Percentiles rank a stretch among this genome's conserved stretches.
Evolutionary conservation across 495 filamentous ascomycete genomes (phyloP).

Genomic region (Penicillium flavigenum): DNA sequence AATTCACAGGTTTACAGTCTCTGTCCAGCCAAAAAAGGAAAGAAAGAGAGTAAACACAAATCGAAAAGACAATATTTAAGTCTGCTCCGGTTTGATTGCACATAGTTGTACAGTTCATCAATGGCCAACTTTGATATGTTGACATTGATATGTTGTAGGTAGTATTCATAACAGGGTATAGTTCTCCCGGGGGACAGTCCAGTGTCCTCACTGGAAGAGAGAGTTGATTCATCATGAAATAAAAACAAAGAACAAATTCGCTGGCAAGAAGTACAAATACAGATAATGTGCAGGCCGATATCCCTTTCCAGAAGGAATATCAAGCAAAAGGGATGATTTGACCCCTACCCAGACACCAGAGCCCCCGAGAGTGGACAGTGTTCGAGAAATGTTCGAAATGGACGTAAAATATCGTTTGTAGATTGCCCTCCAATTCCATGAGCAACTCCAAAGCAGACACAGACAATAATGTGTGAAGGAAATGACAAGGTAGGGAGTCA

Average conservation of each 20-base stretch:
- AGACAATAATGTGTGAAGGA: slow-evolving; percentile 7
- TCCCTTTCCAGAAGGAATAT: slow-evolving; percentile 11
- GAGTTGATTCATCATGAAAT: slow-evolving; percentile 7
- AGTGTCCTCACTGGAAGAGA: slow-evolving; percentile 6
- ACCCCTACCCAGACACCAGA: not conserved
- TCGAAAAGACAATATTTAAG: not conserved
- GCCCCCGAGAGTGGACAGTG: slow-evolving; percentile 7
- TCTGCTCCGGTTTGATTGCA: not conserved
- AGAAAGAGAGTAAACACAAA: not conserved
- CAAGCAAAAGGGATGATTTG: slow-evolving; percentile 1
- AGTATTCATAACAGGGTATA: slow-evolving; percentile 8
- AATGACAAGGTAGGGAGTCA: not conserved
- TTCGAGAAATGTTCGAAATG: not conserved
- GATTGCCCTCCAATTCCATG: slow-evolving; percentile 14
- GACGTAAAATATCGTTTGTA: slow-evolving; percentile 26
- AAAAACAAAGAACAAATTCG: slow-evolving; percentile 4
- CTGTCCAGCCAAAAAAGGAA: not conserved
- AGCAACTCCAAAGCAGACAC: slow-evolving; percentile 17
- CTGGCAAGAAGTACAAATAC: slow-evolving; percentile 13
- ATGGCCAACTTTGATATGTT: slow-evolving; percentile 6
- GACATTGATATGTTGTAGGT: slow-evolving; percentile 2
- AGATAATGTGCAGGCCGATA: slow-evolving; percentile 13
- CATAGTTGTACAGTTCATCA: slow-evolving; percentile 9
- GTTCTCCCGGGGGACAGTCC: slow-evolving; percentile 6
- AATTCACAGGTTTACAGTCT: not conserved